Evolutionary conservation across 139 green algal genomes (phyloP).

Genomic region (Chlorella sp.): DNA sequence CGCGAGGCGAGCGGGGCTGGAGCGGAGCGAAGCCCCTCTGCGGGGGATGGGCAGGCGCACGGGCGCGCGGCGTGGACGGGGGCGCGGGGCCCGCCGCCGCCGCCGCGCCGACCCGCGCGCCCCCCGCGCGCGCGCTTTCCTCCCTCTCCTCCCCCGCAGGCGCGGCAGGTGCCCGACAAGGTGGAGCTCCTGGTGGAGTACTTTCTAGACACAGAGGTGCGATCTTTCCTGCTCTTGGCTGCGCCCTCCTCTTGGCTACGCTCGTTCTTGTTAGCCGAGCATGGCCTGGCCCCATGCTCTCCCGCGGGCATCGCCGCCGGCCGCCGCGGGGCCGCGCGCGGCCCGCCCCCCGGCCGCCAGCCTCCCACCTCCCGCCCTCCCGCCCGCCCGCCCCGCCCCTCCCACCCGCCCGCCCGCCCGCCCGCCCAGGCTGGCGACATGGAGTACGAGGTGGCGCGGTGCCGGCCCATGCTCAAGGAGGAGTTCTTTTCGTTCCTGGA

Average conservation of each 20-base stretch:
- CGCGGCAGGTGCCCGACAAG: conserved; percentile 42
- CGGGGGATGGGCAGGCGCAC: not conserved
- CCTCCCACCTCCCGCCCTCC: too few species aligned
- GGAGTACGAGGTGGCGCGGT: conserved; percentile 84
- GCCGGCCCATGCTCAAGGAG: conserved; percentile 46
- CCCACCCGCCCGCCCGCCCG: too few species aligned
- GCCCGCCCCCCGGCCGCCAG: too few species aligned
- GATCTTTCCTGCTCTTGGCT: too few species aligned
- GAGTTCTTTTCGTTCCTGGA: conserved; percentile 60
- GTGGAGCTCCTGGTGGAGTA: conserved; percentile 75
- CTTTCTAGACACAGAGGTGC: conserved; percentile 85
- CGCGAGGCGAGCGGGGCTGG: conserved; percentile 35
- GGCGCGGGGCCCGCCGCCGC: conserved; percentile 17
- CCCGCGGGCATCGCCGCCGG: too few species aligned
- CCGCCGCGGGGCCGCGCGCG: too few species aligned
- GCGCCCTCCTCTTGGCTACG: too few species aligned
- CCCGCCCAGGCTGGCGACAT: too few species aligned
- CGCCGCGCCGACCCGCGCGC: not conserved
- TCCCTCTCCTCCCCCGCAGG: conserved; percentile 36
- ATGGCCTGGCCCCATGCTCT: too few species aligned
- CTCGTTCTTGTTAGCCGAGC: too few species aligned
- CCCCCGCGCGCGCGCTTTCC: not conserved
- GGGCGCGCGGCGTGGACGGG: conserved; percentile 23
- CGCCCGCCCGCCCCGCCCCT: too few species aligned
- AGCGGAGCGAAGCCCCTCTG: too few species aligned